Evolutionary conservation across 2,329 filamentous ascomycete species (phyloP), one percentile per base, ranked within the genome.

Genomic region (Monosporascus ibericus): DNA sequence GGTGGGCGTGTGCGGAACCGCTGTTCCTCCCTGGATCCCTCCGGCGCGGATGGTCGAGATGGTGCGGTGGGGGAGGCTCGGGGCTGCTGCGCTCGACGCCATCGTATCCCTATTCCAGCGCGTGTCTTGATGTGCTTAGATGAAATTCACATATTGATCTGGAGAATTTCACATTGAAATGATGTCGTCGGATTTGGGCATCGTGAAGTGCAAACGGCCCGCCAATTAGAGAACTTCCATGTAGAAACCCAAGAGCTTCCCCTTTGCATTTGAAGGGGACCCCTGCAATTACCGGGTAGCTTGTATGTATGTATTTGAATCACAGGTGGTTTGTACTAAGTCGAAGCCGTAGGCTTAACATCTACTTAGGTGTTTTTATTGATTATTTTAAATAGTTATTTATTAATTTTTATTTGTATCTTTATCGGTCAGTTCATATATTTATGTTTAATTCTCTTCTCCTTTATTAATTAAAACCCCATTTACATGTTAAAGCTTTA

Each of bases 1-100:
- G 38, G 68, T 56, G 27, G 80, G 85, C 8, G 87, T 89, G 59
- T 83, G 81, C 48, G 86, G 85, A 53, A 75, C 77, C 40, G 73
- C 68, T 11, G 72, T 65, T 24, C 64, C 64, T 48, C 60, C 52
- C 51, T 64, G 65, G 46, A 61, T 60, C 53, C 65, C 63, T 52
- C 69, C 72, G 52, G 71, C 66, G 55, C 80, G 76, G 60, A 85
- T 84, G 67, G 70, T 82, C 50, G 81, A 75, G 48, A 85, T 76
- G 57, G 75, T 77, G 54, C 81, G 76, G 65, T 85, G 82, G 51
- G 81, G 73, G 52, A 82, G 75, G 48, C 71, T 70, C 38, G 72
- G 65, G 48, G 68, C 73, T 57, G 69, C 40, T 3, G 20, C 58
- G 40, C 63, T 66, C 47, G 75, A 75, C 52, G 76, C 72, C 76